A percentile compares a stretch with the other conserved stretches of the same genome.
These are phyloP conservation scores for Gynostemma pentaphyllum DNA, from an alignment of 306 rosid species.

Conservation along the genomic window DNA sequence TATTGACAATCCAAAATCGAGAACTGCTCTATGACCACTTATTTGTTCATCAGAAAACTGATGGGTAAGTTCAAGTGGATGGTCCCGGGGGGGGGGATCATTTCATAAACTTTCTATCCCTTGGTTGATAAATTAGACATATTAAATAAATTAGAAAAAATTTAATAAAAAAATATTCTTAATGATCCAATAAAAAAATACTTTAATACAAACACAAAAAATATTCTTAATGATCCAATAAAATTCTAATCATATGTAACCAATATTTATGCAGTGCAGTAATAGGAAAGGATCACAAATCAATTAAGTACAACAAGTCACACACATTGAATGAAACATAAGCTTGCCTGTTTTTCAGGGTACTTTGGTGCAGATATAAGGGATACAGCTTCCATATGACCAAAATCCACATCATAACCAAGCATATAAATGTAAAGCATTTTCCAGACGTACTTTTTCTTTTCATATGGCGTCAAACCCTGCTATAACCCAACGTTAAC, in stretches of 20 bases:
- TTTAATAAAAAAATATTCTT: background rate
- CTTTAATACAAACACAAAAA: background rate
- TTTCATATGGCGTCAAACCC: conserved; percentile 91
- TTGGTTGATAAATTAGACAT: no score
- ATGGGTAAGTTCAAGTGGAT: background rate
- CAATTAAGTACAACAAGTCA: background rate
- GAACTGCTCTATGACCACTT: background rate
- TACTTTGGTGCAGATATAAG: conserved; percentile 99
- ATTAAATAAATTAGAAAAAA: no score
- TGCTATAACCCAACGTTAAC: conserved; percentile 20
- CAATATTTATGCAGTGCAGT: background rate
- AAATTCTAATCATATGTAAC: background rate
- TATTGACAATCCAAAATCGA: background rate
- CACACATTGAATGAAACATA: background rate
- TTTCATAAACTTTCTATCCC: no score
- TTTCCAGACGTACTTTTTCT: conserved; percentile 99
- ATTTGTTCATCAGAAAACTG: background rate
- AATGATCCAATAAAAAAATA: background rate
- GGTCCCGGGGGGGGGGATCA: background rate
- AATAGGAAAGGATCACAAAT: background rate
- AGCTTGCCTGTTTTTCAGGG: conserved; percentile 91
- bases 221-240: background rate
- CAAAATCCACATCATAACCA: conserved; percentile 99
- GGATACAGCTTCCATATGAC: conserved; percentile 99
- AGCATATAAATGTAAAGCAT: conserved; percentile 96